phyloP scores from a whole-genome alignment of 2,329 filamentous ascomycete genomes.

The Talaromyces sp. region DNA sequence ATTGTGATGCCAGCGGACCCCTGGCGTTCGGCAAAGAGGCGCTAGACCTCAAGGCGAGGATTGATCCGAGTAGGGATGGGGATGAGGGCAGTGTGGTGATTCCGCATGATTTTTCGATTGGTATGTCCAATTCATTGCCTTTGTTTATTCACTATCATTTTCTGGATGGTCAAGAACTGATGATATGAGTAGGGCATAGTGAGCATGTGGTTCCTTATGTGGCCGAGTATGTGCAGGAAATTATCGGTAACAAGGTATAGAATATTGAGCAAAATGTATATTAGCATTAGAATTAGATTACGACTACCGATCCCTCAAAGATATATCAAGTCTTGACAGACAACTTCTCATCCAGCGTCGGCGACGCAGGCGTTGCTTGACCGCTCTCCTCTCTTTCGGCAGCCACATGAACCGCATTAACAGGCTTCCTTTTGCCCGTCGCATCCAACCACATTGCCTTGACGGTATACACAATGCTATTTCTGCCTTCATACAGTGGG shows the following conservation, averaged over 20 bases:
- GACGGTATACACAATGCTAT: conserved; percentile 60
- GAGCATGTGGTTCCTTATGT: conserved; percentile 18
- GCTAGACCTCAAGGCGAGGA: conserved; percentile 8
- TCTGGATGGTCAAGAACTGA: background rate
- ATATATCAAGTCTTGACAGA: conserved; percentile 27
- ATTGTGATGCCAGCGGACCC: conserved; percentile 6
- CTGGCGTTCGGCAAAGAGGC: background rate
- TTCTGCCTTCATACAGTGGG: conserved; percentile 74
- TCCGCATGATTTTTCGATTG: conserved; percentile 19
- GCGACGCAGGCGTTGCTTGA: conserved; percentile 40
- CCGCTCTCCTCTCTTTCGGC: conserved; percentile 34
- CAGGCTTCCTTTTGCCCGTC: conserved; percentile 36
- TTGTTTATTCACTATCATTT: background rate
- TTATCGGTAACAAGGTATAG: background rate
- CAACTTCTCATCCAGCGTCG: conserved; percentile 48
- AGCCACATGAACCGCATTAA: conserved; percentile 20
- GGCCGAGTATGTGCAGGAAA: conserved; percentile 14
- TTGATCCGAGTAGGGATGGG: conserved; percentile 17
- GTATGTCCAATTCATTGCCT: background rate
- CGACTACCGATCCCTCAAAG: background rate
- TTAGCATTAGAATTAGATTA: background rate
- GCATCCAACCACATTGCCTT: conserved; percentile 62
- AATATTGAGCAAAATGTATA: background rate
- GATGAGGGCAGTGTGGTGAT: conserved; percentile 18
- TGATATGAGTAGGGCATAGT: conserved; percentile 11